Evolutionary conservation across 2,329 filamentous ascomycete genomes (phyloP).

Genomic region (Beauveria varroae): DNA sequence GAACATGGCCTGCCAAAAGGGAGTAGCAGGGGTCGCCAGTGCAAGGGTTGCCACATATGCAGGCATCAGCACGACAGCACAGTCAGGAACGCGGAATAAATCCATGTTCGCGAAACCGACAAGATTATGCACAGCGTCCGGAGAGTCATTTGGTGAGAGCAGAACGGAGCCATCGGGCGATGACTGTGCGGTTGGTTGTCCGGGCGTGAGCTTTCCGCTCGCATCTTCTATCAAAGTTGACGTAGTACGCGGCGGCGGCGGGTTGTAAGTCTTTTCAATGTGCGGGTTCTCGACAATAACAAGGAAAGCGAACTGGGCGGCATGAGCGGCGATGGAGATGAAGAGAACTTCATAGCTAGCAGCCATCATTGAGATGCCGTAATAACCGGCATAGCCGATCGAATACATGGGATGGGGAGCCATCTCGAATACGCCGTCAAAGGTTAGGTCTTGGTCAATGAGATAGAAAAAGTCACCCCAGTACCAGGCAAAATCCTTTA

Average conservation of each 20-base stretch:
- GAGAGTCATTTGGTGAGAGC: constrained; percentile 31
- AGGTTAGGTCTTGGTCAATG: constrained; percentile 94
- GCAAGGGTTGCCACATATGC: constrained; percentile 69
- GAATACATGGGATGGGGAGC: constrained; percentile 99
- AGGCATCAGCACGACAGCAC: constrained; percentile 68
- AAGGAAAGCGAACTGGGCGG: constrained; percentile 89
- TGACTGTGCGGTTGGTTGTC: constrained; percentile 13
- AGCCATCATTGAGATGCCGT: constrained; percentile 96
- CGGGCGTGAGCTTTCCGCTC: constrained; percentile 22
- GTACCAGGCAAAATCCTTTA: constrained; percentile 99
- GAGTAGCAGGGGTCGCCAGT: constrained; percentile 68
- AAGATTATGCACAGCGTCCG: constrained; percentile 70
- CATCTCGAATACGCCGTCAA: constrained; percentile 98
- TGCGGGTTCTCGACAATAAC: constrained; percentile 91
- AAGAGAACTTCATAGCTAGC: constrained; percentile 96
- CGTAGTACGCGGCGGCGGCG: constrained; percentile 66
- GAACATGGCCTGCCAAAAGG: constrained; percentile 69
- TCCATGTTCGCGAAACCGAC: constrained; percentile 80
- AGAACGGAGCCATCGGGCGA: constrained; percentile 20
- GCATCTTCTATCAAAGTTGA: constrained; percentile 27
- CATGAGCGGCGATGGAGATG: constrained; percentile 91
- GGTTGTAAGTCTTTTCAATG: constrained; percentile 96
- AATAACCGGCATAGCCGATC: constrained; percentile 95
- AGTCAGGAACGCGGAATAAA: constrained; percentile 79
- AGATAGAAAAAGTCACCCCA: constrained; percentile 99